phyloP scores from a whole-genome alignment of 495 filamentous ascomycete species.

The Hyaloscypha bicolor region DNA sequence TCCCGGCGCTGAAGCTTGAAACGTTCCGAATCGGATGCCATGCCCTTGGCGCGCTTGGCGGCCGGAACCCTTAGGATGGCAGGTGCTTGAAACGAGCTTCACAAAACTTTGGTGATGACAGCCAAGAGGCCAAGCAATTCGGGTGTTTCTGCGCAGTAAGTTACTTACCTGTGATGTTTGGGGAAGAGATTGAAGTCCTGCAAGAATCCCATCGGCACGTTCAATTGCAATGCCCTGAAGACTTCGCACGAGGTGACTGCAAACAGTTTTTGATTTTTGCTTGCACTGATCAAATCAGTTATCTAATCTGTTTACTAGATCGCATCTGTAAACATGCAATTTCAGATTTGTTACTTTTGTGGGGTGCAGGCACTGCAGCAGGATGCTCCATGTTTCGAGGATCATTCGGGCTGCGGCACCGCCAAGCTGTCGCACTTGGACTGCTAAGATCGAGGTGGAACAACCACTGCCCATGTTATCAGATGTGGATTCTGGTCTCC shows the following conservation, averaged over 20 bases:
- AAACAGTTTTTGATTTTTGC: too few species aligned
- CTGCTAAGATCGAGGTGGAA: neutral
- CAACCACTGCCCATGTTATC: neutral
- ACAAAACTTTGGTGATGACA: neutral
- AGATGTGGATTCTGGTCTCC: neutral
- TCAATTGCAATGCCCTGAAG: too few species aligned
- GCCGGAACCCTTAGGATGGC: neutral
- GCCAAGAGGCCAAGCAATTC: neutral
- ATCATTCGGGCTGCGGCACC: neutral
- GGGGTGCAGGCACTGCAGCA: neutral
- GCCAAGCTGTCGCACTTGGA: constrained; percentile 9
- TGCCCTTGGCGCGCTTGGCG: neutral
- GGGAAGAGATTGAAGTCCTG: neutral
- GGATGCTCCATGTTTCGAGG: neutral
- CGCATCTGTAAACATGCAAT: neutral
- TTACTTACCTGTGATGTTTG: neutral
- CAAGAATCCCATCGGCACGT: neutral
- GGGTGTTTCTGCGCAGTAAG: neutral
- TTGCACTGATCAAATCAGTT: too few species aligned
- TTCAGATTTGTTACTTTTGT: neutral
- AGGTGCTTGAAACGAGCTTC: neutral
- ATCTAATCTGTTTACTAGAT: too few species aligned
- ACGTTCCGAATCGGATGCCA: neutral
- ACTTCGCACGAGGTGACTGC: too few species aligned
- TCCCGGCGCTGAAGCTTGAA: neutral